Conservation (phyloP, 768 basidiomycete species). For the Suillus placidus region DNA sequence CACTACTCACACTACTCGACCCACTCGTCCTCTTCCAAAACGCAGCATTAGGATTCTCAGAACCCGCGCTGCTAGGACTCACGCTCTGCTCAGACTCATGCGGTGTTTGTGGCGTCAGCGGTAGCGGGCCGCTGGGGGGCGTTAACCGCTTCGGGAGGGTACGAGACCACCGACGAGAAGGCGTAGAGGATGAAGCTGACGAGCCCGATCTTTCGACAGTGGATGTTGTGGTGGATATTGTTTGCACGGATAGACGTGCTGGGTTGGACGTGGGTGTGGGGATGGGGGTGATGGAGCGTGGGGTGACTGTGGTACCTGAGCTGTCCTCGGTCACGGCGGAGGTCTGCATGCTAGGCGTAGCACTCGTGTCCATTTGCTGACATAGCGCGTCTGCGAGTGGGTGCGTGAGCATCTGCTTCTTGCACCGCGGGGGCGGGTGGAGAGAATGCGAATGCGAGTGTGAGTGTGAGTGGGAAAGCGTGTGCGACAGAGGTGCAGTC, state of each 20-base stretch:
- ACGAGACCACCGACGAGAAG: constrained; percentile 55
- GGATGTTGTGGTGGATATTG: not conserved
- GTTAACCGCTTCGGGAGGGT: constrained; percentile 53
- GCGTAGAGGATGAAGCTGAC: constrained; percentile 20
- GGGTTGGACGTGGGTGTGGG: not conserved
- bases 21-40: constrained; percentile 57
- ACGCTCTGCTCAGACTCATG: constrained; percentile 10
- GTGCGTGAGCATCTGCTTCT: constrained; percentile 22
- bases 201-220: constrained; percentile 32
- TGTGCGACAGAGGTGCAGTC: constrained; percentile 28
- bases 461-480: constrained; percentile 28
- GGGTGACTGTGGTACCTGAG: not conserved
- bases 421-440: constrained; percentile 36
- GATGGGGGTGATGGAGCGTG: not conserved
- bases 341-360: constrained; percentile 21
- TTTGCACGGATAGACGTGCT: constrained; percentile 2
- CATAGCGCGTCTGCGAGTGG: constrained; percentile 14
- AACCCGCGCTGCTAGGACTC: constrained; percentile 35
- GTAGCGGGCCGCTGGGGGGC: constrained; percentile 57
- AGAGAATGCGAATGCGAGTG: constrained; percentile 34
- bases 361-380: constrained; percentile 22
- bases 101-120: constrained; percentile 44
- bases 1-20: constrained; percentile 46
- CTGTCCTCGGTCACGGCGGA: not conserved
- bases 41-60: constrained; percentile 24